These are phyloP conservation scores for Globisporangium ultimum DNA, from an alignment of 352 stramenopile species.

Conservation along the genomic window DNA sequence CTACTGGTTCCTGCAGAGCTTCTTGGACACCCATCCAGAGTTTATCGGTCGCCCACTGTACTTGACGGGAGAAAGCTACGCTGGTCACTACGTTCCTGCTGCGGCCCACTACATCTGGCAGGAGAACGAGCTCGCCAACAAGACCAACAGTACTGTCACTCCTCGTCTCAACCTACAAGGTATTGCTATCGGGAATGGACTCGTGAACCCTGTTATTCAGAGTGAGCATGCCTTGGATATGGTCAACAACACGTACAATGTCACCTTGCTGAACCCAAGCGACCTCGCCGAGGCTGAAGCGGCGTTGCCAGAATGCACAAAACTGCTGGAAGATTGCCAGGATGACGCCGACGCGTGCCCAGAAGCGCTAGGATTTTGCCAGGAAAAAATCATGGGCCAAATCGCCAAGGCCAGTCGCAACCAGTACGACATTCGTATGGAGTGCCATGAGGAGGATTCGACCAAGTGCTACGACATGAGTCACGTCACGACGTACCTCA, in stretches of 20 bases:
- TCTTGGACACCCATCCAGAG: conserved; percentile 57
- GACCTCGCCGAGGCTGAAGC: conserved; percentile 32
- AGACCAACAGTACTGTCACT: neutral
- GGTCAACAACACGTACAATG: conserved; percentile 67
- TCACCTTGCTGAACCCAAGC: conserved; percentile 42
- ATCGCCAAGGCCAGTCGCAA: conserved; percentile 44
- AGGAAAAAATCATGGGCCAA: conserved; percentile 28
- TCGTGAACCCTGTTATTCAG: conserved; percentile 30
- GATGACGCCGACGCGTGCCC: conserved; percentile 17
- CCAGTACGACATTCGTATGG: conserved; percentile 60
- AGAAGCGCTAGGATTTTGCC: conserved; percentile 39
- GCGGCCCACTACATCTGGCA: conserved; percentile 45
- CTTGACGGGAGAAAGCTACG: conserved; percentile 72
- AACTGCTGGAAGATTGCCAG: conserved; percentile 24
- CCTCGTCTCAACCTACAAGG: conserved; percentile 28
- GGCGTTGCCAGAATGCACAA: conserved; percentile 26
- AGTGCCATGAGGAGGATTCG: conserved; percentile 18
- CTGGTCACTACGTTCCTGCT: conserved; percentile 57
- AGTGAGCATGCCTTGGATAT: conserved; percentile 52
- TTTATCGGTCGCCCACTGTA: conserved; percentile 55
- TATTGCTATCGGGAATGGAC: conserved; percentile 37
- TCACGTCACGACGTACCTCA: conserved; percentile 30
- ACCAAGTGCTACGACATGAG: conserved; percentile 28
- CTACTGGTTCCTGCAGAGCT: conserved; percentile 64
- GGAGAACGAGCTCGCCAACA: conserved; percentile 30